Base-by-base conservation (phyloP, 371 early-diverging fungal species). In the Lichtheimia ornata region DNA sequence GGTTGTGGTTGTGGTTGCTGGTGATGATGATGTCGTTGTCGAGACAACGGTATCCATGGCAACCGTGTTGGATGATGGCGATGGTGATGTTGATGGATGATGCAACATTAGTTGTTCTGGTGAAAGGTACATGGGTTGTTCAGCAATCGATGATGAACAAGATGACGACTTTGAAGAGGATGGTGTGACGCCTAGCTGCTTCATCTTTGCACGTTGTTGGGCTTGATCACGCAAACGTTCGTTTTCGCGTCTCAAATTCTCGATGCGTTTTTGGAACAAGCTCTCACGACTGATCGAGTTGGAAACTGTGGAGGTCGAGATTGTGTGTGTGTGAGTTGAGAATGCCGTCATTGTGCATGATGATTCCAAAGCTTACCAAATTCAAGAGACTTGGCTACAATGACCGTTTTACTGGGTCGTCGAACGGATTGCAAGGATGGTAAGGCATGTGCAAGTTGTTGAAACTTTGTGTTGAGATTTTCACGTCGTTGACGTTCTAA, bases 401-500 rank as follows among this genome's bases (percentile, higher is more conserved):
- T 92, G 60, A 87, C 85, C 14, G 88, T 84, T 62, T 92, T 92
- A 62, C 88, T 87, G 4, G 92, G 92, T 62, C 89, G 79, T 51
- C 89, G 85, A 35, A 88, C 87, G 42, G 83, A 74, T 53, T 75
- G 76, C 15, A 91, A 83, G 28, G 88, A 76, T n/a, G 91, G 92
- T 20, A 92, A 73, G 7, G 88, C 85, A 64, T 83, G 83, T 7
- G 92, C 92, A 22, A 92, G 75, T 52, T 92, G 90, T 65, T 88
- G 90, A 66, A 91, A 91, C 67, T 89, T 85, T 15, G 73, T 73
- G 66, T 91, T 91, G 44, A 92, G 81, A 22, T 82, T 82, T 71
- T 92, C 92, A 28, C 92, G 84, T 52, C 92, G 80, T 59, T 91
- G 91, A 18, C 92, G 80, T 64, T 92, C 92, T 22, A 90, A 76